Evolutionary conservation across 1,284 basidiomycete genomes (phyloP).

Genomic region (Irpex sp.): DNA sequence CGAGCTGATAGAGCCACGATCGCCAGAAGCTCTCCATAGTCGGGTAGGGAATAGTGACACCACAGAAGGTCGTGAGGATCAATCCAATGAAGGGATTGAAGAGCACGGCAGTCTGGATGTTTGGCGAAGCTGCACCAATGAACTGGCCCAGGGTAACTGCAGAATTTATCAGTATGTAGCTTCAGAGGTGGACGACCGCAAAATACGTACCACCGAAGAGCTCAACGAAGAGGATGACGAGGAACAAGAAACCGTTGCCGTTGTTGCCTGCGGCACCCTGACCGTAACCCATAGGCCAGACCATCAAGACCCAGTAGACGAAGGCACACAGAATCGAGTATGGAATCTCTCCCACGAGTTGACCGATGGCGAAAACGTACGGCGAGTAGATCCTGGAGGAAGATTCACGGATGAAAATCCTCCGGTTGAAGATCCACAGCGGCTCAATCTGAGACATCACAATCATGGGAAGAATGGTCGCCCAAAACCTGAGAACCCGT

Average conservation of each 20-base stretch:
- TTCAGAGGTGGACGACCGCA: neutral
- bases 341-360: conserved; percentile 81
- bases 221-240: conserved; percentile 71
- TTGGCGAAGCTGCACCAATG: conserved; percentile 74
- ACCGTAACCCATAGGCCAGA: conserved; percentile 73
- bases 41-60: conserved; percentile 78
- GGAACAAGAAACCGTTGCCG: conserved; percentile 74
- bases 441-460: conserved; percentile 83
- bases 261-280: conserved; percentile 55
- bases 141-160: conserved; percentile 70
- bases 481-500: conserved; percentile 56
- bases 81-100: conserved; percentile 79
- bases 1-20: conserved; percentile 70
- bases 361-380: conserved; percentile 80
- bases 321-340: conserved; percentile 72
- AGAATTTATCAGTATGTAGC: neutral
- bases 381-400: conserved; percentile 78
- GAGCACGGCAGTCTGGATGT: conserved; percentile 72
- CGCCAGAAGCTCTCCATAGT: conserved; percentile 71
- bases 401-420: conserved; percentile 68
- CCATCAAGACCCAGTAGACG: conserved; percentile 78
- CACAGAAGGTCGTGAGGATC: conserved; percentile 70
- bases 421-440: conserved; percentile 79
- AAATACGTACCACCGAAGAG: conserved; percentile 48
- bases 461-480: conserved; percentile 69